Conservation (phyloP, 768 basidiomycete species). For the Boletus huronensis region DNA sequence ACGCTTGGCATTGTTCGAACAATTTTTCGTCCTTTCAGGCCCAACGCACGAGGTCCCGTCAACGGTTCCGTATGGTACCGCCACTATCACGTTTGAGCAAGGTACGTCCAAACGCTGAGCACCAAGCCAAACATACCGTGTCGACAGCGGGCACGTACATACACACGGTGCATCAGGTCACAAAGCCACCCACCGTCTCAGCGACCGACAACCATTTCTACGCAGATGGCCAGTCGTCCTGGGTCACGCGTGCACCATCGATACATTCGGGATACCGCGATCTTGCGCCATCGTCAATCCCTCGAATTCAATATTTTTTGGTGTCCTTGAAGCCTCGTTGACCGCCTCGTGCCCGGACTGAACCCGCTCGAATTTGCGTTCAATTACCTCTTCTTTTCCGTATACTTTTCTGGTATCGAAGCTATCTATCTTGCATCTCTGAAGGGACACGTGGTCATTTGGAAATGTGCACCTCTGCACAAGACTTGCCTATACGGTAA, state of each 20-base stretch:
- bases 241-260: not conserved
- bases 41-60: not conserved
- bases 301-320: not conserved
- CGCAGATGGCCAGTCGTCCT: too few relatives aligned
- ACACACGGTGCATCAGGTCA: not conserved
- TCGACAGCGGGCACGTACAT: not conserved
- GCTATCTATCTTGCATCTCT: not conserved
- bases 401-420: not conserved
- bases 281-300: not conserved
- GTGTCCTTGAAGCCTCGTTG: constrained; percentile 17
- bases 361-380: not conserved
- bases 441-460: not conserved
- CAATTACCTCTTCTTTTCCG: not conserved
- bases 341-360: constrained; percentile 2
- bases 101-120: not conserved
- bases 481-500: not conserved
- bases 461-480: not conserved
- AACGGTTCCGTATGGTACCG: not conserved
- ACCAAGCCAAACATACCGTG: not conserved
- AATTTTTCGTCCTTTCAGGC: not conserved
- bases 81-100: not conserved
- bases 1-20: not conserved
- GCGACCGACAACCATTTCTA: not conserved
- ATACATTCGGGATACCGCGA: not conserved
- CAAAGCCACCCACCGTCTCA: not conserved